Evolutionary conservation across 2,329 filamentous ascomycete species (phyloP).

Genomic region (Coniochaeta ligniaria): DNA sequence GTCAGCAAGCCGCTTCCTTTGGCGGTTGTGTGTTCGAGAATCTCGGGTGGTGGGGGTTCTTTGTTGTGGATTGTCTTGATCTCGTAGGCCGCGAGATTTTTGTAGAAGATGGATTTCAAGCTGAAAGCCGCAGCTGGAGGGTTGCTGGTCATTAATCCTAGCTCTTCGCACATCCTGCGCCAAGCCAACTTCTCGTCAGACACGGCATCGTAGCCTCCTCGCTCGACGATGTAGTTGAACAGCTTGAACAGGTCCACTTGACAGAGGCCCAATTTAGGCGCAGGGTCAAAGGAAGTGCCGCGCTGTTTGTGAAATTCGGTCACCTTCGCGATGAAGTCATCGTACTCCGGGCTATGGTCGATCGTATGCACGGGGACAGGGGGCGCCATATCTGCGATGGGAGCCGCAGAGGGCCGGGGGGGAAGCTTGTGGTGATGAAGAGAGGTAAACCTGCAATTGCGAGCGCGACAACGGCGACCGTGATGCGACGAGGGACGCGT

Average conservation of each 20-base stretch:
- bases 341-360: slow-evolving; percentile 62
- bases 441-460: neutral
- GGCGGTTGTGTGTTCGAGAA: slow-evolving; percentile 79
- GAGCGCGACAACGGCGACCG: neutral
- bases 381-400: slow-evolving; percentile 21
- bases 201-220: slow-evolving; percentile 81
- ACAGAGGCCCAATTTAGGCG: slow-evolving; percentile 72
- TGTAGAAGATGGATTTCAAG: slow-evolving; percentile 84
- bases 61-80: slow-evolving; percentile 70
- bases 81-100: slow-evolving; percentile 81
- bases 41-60: slow-evolving; percentile 81
- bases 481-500: neutral
- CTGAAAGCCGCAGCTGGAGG: slow-evolving; percentile 79
- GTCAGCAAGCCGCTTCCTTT: slow-evolving; percentile 76
- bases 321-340: slow-evolving; percentile 69
- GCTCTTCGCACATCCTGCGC: slow-evolving; percentile 70
- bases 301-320: slow-evolving; percentile 69
- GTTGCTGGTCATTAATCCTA: slow-evolving; percentile 68
- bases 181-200: slow-evolving; percentile 80
- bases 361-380: slow-evolving; percentile 28
- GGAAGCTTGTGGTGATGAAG: neutral
- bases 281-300: slow-evolving; percentile 70
- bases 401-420: neutral
- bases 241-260: slow-evolving; percentile 72
- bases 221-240: slow-evolving; percentile 68